Evolutionary conservation across 305 asterid species (phyloP), one percentile per base, ranked within the genome.

Genomic region (Caryopteris hybrid): DNA sequence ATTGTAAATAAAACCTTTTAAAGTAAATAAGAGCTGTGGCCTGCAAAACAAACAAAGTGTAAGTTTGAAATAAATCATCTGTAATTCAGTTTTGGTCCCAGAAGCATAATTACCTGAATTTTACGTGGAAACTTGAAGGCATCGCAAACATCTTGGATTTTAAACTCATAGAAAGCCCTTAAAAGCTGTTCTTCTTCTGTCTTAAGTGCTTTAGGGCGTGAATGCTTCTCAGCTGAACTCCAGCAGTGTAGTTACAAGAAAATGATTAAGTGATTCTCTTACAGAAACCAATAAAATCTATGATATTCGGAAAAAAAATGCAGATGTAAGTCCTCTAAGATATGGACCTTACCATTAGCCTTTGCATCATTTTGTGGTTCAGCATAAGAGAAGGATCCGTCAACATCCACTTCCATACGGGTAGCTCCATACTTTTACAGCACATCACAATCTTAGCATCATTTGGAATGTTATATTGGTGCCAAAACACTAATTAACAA

Each of bases 81-180:
- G 12, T 16, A 64, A 34, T 55, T 29, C 20, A 29, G 63, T 48
- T 66, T 21, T 62, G 52, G 39, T 31, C 68, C 42, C 71, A 61
- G 64, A 74, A 36, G 51, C 51, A 64, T 63, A 56, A 59, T n/a
- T 70, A 90, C 97, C 89, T 90, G 97, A 74, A 93, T 90, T 75
- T 93, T 93, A 63, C 92, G 93, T 2, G 96, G 97, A 73, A 93
- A 93, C 83, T 83, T 90, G 79, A 93, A 90, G 68, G 96, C 98
- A 80, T 90, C 98, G 53, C 97, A 93, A 43, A 86, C 95, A 57
- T 93, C 98, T 78, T 93, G 96, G 74, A 90, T 90, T 78, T 93
- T 88, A 55, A 88, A 90, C 82, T 90, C 97, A 33, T 88, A 90
- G 69, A 88, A 92, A 62, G 93, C 97, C 72, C 94, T 79, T 69